Evolutionary conservation across 345 rosid genomes (phyloP), one percentile per base, ranked within the genome.

Genomic region (Carallia brachiata): DNA sequence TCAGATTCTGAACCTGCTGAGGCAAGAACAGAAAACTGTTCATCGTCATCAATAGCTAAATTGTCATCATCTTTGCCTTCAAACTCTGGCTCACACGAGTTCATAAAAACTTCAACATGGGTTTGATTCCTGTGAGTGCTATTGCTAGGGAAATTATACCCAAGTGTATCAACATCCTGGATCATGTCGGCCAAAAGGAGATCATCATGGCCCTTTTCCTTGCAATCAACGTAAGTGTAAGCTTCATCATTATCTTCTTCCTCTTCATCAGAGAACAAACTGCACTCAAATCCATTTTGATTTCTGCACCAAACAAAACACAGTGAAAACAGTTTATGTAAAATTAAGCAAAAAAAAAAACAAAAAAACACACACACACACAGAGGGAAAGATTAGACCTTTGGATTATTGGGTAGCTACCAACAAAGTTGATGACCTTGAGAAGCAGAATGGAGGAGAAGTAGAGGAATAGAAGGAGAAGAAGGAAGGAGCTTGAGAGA

Each of bases 401-500:
- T 56, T 86, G 88, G 76, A 90, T 72, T 31, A 88, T 76, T 6
- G 92, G 87, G 55, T 78, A 83, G 80, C 79, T 84, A 72, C 93
- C 92, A 69, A 89, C 66, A 79, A 89, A 90, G 88, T 81, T 73
- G 66, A 90, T 59, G 78, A 92, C 57, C 23, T 73, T 76, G 75
- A 79, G 77, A 34, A 95, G 90, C 44, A 86, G 70, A 68, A 77
- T 76, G 69, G 88, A 85, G 75, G 90, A 88, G 82, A 83, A 79
- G 81, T 86, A 74, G 79, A 85, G 82, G 80, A 85, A 81, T 82
- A 95, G 78, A 66, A 91, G 83, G 81, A 92, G 82, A 57, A 90
- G 88, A 52, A 86, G 75, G 73, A 73, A 85, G 75, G 83, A 84
- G 83, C 81, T 80, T 44, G 98, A 92, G 84, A 87, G 70, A 81